Evolutionary conservation across 495 filamentous ascomycete genomes (phyloP).

Genomic region (Talaromyces borbonicus): DNA sequence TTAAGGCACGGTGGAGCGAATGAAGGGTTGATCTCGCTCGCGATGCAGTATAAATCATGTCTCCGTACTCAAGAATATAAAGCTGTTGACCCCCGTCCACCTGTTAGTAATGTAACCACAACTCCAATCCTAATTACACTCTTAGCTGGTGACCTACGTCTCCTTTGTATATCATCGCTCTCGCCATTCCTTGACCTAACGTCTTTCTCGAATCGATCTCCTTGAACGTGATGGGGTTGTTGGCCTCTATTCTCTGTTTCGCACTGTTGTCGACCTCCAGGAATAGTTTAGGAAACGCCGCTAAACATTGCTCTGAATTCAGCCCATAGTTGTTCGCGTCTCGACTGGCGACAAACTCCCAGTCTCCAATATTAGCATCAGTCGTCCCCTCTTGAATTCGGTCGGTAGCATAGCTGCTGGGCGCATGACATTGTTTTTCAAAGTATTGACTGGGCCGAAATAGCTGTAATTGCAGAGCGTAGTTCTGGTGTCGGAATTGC

Average conservation of each 20-base stretch:
- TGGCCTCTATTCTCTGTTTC: slow-evolving; percentile 10
- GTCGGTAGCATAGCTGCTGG: not conserved
- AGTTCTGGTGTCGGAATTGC: slow-evolving; percentile 1
- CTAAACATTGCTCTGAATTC: slow-evolving; percentile 26
- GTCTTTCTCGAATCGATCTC: slow-evolving; percentile 17
- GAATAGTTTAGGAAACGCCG: slow-evolving; percentile 39
- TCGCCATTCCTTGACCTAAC: slow-evolving; percentile 14
- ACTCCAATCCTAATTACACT: not conserved
- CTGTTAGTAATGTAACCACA: not conserved
- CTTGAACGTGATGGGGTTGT: slow-evolving; percentile 15
- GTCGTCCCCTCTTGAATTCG: not conserved
- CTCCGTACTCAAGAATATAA: slow-evolving; percentile 26
- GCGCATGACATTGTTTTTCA: slow-evolving; percentile 5
- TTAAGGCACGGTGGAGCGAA: slow-evolving; percentile 37
- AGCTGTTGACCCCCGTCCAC: slow-evolving; percentile 16
- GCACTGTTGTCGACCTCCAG: slow-evolving; percentile 31
- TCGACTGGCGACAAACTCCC: slow-evolving; percentile 10
- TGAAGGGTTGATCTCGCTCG: slow-evolving; percentile 24
- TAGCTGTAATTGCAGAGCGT: slow-evolving; percentile 3
- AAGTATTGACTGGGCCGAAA: slow-evolving; percentile 6
- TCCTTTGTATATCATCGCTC: slow-evolving; percentile 26
- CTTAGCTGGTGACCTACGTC: slow-evolving; percentile 17
- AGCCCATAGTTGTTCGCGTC: slow-evolving; percentile 30
- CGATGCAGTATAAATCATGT: slow-evolving; percentile 15
- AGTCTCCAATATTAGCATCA: not conserved